phyloP scores from a whole-genome alignment of 208 protist genomes.

The Trypanosoma cruzi region DNA sequence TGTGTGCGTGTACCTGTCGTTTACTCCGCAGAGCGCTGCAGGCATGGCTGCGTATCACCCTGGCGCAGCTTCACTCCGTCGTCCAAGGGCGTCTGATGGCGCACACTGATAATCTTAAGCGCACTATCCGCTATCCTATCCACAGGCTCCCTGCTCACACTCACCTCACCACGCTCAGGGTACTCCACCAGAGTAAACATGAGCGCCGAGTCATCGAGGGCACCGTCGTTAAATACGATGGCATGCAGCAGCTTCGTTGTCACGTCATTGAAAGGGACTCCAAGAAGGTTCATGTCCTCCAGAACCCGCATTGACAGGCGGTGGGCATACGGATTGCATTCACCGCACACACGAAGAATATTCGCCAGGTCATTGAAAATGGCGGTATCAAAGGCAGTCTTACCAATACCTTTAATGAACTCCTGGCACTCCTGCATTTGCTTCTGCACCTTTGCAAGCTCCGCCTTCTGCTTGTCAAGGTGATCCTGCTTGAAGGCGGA shows the following conservation, averaged over 20 bases:
- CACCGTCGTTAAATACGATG: conserved; percentile 77
- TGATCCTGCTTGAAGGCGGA: conserved; percentile 90
- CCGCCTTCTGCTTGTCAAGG: conserved; percentile 79
- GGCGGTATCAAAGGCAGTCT: conserved; percentile 65
- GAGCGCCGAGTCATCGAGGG: conserved; percentile 84
- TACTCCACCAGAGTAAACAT: conserved; percentile 89
- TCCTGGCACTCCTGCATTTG: conserved; percentile 71
- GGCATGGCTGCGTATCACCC: conserved; percentile 76
- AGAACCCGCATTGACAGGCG: conserved; percentile 76
- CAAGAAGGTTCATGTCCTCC: conserved; percentile 89
- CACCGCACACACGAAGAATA: conserved; percentile 83
- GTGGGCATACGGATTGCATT: conserved; percentile 70
- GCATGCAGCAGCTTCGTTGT: conserved; percentile 77
- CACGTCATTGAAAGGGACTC: conserved; percentile 67
- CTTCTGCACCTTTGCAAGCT: conserved; percentile 63
- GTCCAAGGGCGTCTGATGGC: conserved; percentile 86
- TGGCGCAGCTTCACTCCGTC: conserved; percentile 69
- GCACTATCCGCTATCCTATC: conserved; percentile 64
- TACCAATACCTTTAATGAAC: conserved; percentile 52
- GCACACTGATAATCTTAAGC: conserved; percentile 77
- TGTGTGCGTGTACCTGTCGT: background rate
- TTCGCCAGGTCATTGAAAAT: conserved; percentile 91
- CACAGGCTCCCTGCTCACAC: conserved; percentile 46
- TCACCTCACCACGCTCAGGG: conserved; percentile 91
- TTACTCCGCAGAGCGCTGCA: conserved; percentile 86